A percentile compares a stretch with the other conserved stretches of the same genome.
phyloP scores from a whole-genome alignment of 2,329 filamentous ascomycete genomes.

The Arachnomyces sp. region DNA sequence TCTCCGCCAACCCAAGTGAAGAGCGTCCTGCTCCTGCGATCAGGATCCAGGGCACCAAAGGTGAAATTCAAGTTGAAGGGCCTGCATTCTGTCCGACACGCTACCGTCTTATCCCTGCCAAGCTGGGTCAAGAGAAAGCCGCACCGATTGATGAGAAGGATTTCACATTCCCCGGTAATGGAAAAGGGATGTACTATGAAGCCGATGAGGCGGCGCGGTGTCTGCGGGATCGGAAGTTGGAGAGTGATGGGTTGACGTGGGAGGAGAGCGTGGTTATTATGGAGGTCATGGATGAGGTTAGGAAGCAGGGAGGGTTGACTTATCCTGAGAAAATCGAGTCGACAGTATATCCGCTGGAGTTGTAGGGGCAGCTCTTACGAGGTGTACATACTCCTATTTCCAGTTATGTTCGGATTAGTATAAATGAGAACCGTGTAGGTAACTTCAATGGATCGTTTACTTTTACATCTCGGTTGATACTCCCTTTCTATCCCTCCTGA shows the following conservation, averaged over 20 bases:
- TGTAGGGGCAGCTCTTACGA: constrained; percentile 17
- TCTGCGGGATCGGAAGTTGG: constrained; percentile 66
- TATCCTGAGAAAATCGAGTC: constrained; percentile 63
- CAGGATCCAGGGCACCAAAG: constrained; percentile 70
- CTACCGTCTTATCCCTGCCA: constrained; percentile 56
- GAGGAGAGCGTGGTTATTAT: constrained; percentile 78
- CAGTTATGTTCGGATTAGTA: constrained; percentile 15
- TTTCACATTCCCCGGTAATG: constrained; percentile 47
- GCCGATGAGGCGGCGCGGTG: constrained; percentile 72
- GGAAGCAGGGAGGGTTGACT: constrained; percentile 53
- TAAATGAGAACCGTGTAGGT: constrained; percentile 10
- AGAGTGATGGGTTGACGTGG: constrained; percentile 64
- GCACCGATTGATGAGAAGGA: constrained; percentile 27
- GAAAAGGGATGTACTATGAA: constrained; percentile 85
- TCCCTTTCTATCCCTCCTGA: too few species aligned
- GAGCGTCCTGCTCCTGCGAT: constrained; percentile 58
- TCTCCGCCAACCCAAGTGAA: constrained; percentile 55
- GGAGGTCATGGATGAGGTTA: constrained; percentile 67
- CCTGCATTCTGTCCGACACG: constrained; percentile 62
- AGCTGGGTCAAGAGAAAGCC: constrained; percentile 42
- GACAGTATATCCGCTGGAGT: constrained; percentile 44
- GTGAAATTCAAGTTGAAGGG: constrained; percentile 73
- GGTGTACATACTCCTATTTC: constrained; percentile 9
- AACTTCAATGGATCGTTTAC: too few species aligned
- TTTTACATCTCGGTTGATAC: too few species aligned